Percentiles rank a stretch among this genome's conserved stretches.
Conservation (phyloP, 768 basidiomycete genomes). For the Tephrocybe sp. region DNA sequence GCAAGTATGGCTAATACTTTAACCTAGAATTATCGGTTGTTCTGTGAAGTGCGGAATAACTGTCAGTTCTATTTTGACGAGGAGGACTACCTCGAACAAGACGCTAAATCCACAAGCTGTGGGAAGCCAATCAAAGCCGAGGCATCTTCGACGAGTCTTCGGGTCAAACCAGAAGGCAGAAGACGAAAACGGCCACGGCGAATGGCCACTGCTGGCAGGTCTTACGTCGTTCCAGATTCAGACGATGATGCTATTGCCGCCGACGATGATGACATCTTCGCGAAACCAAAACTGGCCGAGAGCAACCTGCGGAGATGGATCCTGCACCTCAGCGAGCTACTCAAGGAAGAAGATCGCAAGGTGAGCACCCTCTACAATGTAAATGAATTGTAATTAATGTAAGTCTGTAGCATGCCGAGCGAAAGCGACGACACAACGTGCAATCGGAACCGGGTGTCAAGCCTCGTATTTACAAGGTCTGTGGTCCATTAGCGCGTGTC, state of each 20-base stretch:
- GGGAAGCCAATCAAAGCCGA: slow-evolving; percentile 42
- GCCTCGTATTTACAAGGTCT: slow-evolving; percentile 58
- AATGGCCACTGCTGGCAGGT: slow-evolving; percentile 50
- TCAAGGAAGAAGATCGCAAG: slow-evolving; percentile 70
- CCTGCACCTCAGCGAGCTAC: slow-evolving; percentile 55
- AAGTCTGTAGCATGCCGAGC: slow-evolving; percentile 53
- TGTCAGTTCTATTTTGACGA: slow-evolving; percentile 70
- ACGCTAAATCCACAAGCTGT: slow-evolving; percentile 17
- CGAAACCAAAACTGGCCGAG: slow-evolving; percentile 34
- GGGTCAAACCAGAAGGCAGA: slow-evolving; percentile 9
- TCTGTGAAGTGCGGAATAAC: slow-evolving; percentile 60
- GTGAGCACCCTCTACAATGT: slow-evolving; percentile 31
- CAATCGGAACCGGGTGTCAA: slow-evolving; percentile 40
- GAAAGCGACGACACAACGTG: slow-evolving; percentile 55
- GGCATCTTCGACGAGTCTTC: slow-evolving; percentile 23
- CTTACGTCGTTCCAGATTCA: slow-evolving; percentile 67
- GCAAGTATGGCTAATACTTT: neutral
- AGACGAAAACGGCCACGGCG: slow-evolving; percentile 59
- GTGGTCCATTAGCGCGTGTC: slow-evolving; percentile 7
- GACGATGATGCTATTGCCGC: slow-evolving; percentile 61
- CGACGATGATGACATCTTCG: slow-evolving; percentile 29
- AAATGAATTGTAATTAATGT: slow-evolving; percentile 1
- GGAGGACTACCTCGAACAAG: slow-evolving; percentile 55
- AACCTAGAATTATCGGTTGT: slow-evolving; percentile 49
- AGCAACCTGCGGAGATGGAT: slow-evolving; percentile 64